Evolutionary conservation across 495 filamentous ascomycete genomes (phyloP).

Genomic region (Tricharina praecox): DNA sequence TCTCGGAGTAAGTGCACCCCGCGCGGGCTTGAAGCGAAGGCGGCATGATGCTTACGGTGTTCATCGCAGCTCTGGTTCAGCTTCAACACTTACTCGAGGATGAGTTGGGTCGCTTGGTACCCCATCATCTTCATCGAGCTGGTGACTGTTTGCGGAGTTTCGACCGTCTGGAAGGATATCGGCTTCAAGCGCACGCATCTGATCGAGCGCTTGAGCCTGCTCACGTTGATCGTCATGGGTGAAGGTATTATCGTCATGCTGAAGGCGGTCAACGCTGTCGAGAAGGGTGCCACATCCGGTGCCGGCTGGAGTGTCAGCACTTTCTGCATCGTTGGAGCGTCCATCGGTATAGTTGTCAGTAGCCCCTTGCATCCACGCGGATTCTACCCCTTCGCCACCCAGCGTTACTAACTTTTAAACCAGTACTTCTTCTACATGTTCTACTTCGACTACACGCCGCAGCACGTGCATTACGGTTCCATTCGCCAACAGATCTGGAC

Average conservation of each 20-base stretch:
- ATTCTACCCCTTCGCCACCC: not conserved
- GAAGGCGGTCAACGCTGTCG: constrained; percentile 39
- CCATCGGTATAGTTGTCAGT: constrained; percentile 25
- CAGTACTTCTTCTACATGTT: constrained; percentile 54
- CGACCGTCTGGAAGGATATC: constrained; percentile 37
- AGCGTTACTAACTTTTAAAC: not conserved
- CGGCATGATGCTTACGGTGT: not conserved
- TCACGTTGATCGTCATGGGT: constrained; percentile 54
- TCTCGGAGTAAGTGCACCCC: constrained; percentile 24
- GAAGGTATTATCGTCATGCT: constrained; percentile 43
- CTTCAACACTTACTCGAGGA: not conserved
- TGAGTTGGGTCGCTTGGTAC: not conserved
- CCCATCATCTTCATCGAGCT: constrained; percentile 9
- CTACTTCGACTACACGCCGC: constrained; percentile 46
- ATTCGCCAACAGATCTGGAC: constrained; percentile 45
- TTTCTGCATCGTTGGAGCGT: constrained; percentile 26
- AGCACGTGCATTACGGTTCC: constrained; percentile 34
- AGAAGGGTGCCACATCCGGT: constrained; percentile 21
- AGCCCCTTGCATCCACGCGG: not conserved
- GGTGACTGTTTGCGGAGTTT: constrained; percentile 34
- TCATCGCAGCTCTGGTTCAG: constrained; percentile 21
- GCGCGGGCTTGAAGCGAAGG: not conserved
- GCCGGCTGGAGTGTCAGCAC: constrained; percentile 29
- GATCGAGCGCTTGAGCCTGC: constrained; percentile 46
- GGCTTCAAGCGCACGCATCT: constrained; percentile 50